A percentile compares a stretch with the other conserved stretches of the same genome.
Evolutionary conservation across 2,329 filamentous ascomycete species (phyloP).

Genomic region (Ophiocordyceps robertsii): DNA sequence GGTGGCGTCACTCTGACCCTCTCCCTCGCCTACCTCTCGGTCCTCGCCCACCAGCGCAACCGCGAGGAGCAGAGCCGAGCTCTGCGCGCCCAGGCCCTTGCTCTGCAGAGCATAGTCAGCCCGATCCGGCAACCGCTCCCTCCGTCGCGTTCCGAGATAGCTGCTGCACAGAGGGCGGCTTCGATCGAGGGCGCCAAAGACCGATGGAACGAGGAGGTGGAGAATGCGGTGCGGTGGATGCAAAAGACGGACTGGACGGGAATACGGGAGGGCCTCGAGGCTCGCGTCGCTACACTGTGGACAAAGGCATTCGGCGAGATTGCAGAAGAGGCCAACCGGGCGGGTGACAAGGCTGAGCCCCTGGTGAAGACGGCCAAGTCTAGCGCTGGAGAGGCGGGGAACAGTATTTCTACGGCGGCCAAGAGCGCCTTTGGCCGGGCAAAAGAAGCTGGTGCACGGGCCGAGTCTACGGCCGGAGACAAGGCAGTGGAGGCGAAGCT

Average conservation of each 20-base stretch:
- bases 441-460: conserved; percentile 13
- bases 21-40: conserved; percentile 56
- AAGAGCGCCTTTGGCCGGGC: conserved; percentile 19
- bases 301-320: conserved; percentile 20
- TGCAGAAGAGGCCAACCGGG: conserved; percentile 13
- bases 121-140: conserved; percentile 31
- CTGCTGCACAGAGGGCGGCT: conserved; percentile 36
- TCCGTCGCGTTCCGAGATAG: conserved; percentile 35
- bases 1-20: conserved; percentile 66
- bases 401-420: conserved; percentile 18
- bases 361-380: conserved; percentile 19
- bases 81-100: conserved; percentile 42
- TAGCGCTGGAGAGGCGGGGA: conserved; percentile 8
- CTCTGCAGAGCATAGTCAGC: conserved; percentile 39
- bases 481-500: conserved; percentile 14
- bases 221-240: conserved; percentile 50
- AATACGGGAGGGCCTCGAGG: conserved; percentile 45
- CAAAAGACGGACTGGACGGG: conserved; percentile 53
- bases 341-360: conserved; percentile 15
- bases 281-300: conserved; percentile 31
- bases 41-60: conserved; percentile 56
- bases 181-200: conserved; percentile 59
- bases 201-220: conserved; percentile 64
- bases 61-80: conserved; percentile 44
- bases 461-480: conserved; percentile 13